Evolutionary conservation across 2,329 filamentous ascomycete species (phyloP).

Genomic region (Diaporthe citri): DNA sequence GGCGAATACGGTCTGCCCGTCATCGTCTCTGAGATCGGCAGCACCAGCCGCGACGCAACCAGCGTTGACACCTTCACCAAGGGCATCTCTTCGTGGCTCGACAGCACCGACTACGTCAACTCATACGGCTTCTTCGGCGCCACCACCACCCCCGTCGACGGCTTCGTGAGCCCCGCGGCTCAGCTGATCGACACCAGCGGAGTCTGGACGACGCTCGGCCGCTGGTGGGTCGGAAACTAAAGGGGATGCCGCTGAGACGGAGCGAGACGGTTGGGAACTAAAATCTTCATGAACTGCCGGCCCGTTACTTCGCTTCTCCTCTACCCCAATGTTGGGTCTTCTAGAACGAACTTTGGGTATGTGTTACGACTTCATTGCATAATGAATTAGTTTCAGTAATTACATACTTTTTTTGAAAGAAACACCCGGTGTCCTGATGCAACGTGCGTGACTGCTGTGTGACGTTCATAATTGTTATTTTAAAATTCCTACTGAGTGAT

Average conservation of each 20-base stretch:
- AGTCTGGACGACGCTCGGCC: constrained; percentile 50
- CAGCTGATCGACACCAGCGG: constrained; percentile 59
- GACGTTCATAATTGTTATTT: neutral
- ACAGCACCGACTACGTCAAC: constrained; percentile 54
- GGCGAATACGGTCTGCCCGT: constrained; percentile 51
- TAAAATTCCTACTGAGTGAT: neutral
- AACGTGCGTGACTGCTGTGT: neutral
- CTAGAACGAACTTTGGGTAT: constrained; percentile 28
- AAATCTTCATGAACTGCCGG: constrained; percentile 14
- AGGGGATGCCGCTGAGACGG: constrained; percentile 5
- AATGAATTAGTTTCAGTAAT: constrained; percentile 24
- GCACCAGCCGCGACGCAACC: constrained; percentile 51
- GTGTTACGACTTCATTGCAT: constrained; percentile 17
- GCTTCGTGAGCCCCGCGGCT: constrained; percentile 59
- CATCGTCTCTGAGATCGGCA: constrained; percentile 58
- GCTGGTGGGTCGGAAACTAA: constrained; percentile 10
- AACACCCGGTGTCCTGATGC: neutral
- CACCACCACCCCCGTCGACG: constrained; percentile 56
- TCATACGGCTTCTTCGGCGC: constrained; percentile 61
- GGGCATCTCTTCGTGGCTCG: constrained; percentile 57
- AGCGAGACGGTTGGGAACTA: neutral
- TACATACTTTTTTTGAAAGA: constrained; percentile 28
- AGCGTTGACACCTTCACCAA: constrained; percentile 55
- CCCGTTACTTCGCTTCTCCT: constrained; percentile 21
- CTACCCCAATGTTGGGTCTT: neutral